These are phyloP conservation scores for Myxozyma udenii DNA, from an alignment of 805 yeast species.

Conservation along the genomic window DNA sequence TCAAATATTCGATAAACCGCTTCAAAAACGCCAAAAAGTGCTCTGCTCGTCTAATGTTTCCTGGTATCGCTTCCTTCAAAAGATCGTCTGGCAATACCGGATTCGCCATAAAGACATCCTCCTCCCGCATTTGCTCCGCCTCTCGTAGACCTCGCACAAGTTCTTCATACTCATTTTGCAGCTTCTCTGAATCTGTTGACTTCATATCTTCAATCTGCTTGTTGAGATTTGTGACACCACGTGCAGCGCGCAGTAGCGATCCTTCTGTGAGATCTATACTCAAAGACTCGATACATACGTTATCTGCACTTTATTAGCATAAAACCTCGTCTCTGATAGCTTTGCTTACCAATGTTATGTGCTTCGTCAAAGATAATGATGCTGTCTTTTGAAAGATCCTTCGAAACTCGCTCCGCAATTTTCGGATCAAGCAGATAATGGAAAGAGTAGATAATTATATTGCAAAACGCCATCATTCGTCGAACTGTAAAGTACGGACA, in stretches of 20 bases:
- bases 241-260: constrained; percentile 75
- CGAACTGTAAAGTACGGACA: constrained; percentile 98
- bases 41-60: constrained; percentile 94
- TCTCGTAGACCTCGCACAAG: constrained; percentile 86
- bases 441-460: constrained; percentile 90
- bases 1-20: constrained; percentile 87
- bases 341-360: constrained; percentile 70
- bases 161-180: constrained; percentile 87
- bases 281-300: constrained; percentile 94
- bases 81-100: constrained; percentile 86
- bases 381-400: constrained; percentile 85
- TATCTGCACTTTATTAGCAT: constrained; percentile 42
- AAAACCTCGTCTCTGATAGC: neutral
- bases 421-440: constrained; percentile 96
- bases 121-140: constrained; percentile 61
- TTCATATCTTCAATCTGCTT: constrained; percentile 82
- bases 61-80: constrained; percentile 91
- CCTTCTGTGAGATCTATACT: constrained; percentile 92
- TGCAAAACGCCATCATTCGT: constrained; percentile 80
- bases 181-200: constrained; percentile 71
- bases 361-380: constrained; percentile 98
- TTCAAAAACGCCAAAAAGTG: constrained; percentile 92
- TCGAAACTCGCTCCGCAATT: constrained; percentile 91
- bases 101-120: constrained; percentile 73
- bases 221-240: constrained; percentile 79